Base-by-base conservation (phyloP, 2,329 filamentous ascomycete species). In the Chrysosphaeria jannelii region DNA sequence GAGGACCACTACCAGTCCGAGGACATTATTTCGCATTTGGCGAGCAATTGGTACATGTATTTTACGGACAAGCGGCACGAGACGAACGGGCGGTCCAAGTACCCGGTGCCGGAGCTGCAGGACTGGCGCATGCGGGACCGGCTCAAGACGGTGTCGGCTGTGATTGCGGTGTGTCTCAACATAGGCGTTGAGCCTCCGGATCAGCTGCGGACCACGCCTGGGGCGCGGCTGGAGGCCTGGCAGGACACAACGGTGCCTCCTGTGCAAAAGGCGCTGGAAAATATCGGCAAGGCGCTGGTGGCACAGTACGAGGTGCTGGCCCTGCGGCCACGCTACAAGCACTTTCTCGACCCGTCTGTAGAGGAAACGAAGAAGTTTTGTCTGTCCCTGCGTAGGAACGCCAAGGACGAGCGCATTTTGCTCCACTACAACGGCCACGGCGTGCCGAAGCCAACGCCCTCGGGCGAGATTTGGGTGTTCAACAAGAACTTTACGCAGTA, bases 401-500 rank as follows among this genome's bases (percentile, higher is more conserved):
- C 85, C 23, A 90, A 91, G 43, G 79, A 91, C 28, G 85, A 97
- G 47, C 58, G 85, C 23, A 76, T 97, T 2, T 51, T 97, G n/a
- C 75, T 97, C 36, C 85, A 97, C 41, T 97, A 97, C 52, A 97
- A 97, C 36, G 85, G 85, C 10, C 85, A 97, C 42, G 85, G 85
- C 22, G 85, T 97, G 8, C 85, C 85, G 2, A 76, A 91, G 37
- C 85, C 85, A 3, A 97, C 85, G 1, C 65, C 72, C 3, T 91
- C 81, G 4, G 85, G 85, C 9, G 85, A 97, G 43, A 89, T 97
- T 11, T 97, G 85, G 85, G 88, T 93, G 5, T 97, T 97, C 44
- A 97, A 97, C 45, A 81, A 85, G 35, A 93, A 76, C 34, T 97
- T 91, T 41, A 97, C 85, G 0, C 85, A 97, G 44, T 97, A 97